Evolutionary conservation across 257 asterid species (phyloP).

Genomic region (Gentiana dahurica): DNA sequence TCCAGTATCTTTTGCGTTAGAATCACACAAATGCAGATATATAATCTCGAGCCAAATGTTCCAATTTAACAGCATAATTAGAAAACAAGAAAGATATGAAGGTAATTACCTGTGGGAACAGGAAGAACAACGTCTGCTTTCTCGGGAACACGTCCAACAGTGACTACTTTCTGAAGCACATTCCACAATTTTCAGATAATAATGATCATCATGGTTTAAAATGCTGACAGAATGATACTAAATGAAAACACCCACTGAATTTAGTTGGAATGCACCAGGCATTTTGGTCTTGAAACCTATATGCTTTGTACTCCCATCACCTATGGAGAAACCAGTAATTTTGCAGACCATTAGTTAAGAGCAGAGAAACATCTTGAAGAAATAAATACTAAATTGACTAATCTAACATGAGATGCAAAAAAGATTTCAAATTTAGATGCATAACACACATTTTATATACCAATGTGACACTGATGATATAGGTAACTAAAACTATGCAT

Average conservation of each 20-base stretch:
- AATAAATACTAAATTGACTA: neutral
- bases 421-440: neutral
- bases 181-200: neutral
- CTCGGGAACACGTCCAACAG: slow-evolving; percentile 58
- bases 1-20: too few relatives aligned
- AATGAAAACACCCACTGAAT: slow-evolving; percentile 40
- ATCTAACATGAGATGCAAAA: neutral
- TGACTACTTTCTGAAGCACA: slow-evolving; percentile 41
- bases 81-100: neutral
- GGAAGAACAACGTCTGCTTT: slow-evolving; percentile 70
- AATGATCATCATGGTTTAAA: neutral
- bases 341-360: neutral
- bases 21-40: too few relatives aligned
- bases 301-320: slow-evolving; percentile 77
- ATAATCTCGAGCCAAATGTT: too few relatives aligned
- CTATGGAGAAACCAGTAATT: slow-evolving; percentile 19
- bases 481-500: too few relatives aligned
- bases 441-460: too few relatives aligned
- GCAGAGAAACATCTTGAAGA: neutral
- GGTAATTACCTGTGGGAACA: slow-evolving; percentile 66
- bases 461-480: too few relatives aligned
- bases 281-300: slow-evolving; percentile 56
- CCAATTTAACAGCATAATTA: neutral
- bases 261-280: slow-evolving; percentile 65
- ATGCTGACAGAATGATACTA: neutral